phyloP scores from a whole-genome alignment of 345 rosid species.

The Luvunga scandens region DNA sequence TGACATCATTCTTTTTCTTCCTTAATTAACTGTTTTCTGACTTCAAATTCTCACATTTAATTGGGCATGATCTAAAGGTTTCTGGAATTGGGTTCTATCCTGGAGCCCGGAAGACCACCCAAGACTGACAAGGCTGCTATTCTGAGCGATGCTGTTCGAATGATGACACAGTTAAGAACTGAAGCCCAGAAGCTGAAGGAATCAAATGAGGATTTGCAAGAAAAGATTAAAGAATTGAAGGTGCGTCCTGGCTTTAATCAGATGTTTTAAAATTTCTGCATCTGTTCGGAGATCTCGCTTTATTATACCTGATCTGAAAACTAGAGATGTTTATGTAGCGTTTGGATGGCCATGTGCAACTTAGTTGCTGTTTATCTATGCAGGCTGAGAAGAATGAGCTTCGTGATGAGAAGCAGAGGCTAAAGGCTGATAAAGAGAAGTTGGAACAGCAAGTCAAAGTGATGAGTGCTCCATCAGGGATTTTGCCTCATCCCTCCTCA shows the following conservation, averaged over 20 bases:
- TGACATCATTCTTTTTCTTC: slow-evolving; percentile 3
- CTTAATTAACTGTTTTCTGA: background rate
- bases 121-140: slow-evolving; percentile 34
- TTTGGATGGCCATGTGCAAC: background rate
- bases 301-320: background rate
- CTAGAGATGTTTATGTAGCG: background rate
- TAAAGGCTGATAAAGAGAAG: slow-evolving; percentile 28
- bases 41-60: background rate
- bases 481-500: slow-evolving; percentile 11
- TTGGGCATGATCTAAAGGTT: slow-evolving; percentile 24
- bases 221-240: slow-evolving; percentile 36
- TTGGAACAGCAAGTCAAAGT: slow-evolving; percentile 20
- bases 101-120: slow-evolving; percentile 36
- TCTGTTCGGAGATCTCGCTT: background rate
- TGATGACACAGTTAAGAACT: slow-evolving; percentile 29
- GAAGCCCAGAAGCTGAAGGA: slow-evolving; percentile 28
- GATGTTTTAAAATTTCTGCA: background rate
- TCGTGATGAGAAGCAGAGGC: slow-evolving; percentile 49
- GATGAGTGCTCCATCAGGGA: slow-evolving; percentile 12
- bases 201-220: slow-evolving; percentile 27
- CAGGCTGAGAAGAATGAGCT: slow-evolving; percentile 61
- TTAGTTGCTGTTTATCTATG: slow-evolving; percentile 2
- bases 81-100: slow-evolving; percentile 31
- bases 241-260: slow-evolving; percentile 5
- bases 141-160: slow-evolving; percentile 29